Percentiles rank a stretch among this genome's conserved stretches.
Conservation (phyloP, 2,329 filamentous ascomycete genomes). For the Fusarium burgessii region DNA sequence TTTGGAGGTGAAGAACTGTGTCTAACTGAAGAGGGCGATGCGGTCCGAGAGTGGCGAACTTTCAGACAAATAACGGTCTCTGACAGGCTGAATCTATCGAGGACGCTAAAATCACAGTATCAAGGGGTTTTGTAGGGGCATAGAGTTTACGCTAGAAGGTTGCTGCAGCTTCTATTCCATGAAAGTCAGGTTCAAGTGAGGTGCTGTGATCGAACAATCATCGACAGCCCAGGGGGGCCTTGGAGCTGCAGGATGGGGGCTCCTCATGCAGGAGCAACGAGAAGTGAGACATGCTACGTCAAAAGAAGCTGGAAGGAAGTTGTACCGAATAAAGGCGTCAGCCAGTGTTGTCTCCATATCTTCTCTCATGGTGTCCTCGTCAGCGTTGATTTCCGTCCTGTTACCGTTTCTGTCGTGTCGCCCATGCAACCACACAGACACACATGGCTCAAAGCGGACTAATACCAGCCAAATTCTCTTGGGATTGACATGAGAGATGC, state of each 20-base stretch:
- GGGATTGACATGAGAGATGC: conserved; percentile 3
- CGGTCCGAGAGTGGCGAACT: not conserved
- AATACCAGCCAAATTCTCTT: conserved; percentile 1
- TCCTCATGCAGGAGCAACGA: conserved; percentile 22
- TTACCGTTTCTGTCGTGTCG: conserved; percentile 25
- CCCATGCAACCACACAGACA: conserved; percentile 38
- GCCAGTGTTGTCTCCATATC: not conserved
- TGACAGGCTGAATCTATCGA: conserved; percentile 23
- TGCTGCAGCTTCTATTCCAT: conserved; percentile 30
- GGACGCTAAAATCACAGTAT: not conserved
- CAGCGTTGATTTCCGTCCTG: conserved; percentile 34
- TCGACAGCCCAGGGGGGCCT: conserved; percentile 5
- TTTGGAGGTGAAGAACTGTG: not conserved
- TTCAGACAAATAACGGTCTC: not conserved
- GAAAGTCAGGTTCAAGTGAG: not conserved
- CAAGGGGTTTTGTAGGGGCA: conserved; percentile 16
- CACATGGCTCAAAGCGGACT: conserved; percentile 26
- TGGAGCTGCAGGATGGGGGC: not conserved
- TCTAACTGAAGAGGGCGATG: conserved; percentile 1
- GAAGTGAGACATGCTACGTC: conserved; percentile 34
- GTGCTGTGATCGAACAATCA: conserved; percentile 23
- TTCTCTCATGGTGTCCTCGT: conserved; percentile 29
- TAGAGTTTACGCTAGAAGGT: conserved; percentile 46
- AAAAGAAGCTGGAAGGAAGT: conserved; percentile 29
- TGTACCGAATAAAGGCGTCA: conserved; percentile 10